Percentiles rank a stretch among this genome's conserved stretches.
phyloP scores from a whole-genome alignment of 208 protist species.

The Acanthamoeba sp. region DNA sequence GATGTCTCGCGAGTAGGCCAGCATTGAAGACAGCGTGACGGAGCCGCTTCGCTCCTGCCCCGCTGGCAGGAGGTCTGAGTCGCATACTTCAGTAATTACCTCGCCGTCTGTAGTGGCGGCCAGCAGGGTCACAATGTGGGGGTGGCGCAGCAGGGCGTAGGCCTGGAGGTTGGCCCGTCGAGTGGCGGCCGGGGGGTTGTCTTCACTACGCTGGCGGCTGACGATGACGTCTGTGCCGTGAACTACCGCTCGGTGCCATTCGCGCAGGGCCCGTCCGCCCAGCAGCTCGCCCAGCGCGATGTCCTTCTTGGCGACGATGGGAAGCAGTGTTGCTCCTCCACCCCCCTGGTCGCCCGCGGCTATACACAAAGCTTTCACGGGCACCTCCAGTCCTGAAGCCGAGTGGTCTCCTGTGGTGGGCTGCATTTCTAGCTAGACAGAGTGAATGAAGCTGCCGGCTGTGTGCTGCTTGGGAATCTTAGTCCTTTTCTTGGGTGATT shows the following conservation, averaged over 20 bases:
- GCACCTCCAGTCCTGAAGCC: no score
- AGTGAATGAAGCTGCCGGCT: no score
- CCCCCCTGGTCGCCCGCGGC: no score
- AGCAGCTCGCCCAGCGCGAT: neutral
- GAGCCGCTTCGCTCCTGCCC: neutral
- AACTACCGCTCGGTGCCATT: constrained; percentile 3
- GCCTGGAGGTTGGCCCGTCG: neutral
- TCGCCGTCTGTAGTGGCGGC: constrained; percentile 31
- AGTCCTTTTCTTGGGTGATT: no score
- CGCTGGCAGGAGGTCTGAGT: constrained; percentile 14
- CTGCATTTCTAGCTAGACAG: neutral
- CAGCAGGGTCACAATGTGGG: constrained; percentile 54
- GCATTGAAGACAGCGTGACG: neutral
- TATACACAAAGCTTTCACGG: neutral
- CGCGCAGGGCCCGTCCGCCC: constrained; percentile 27
- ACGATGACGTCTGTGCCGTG: constrained; percentile 25
- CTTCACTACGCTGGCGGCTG: neutral
- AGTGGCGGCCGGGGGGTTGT: constrained; percentile 10
- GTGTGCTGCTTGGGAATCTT: no score
- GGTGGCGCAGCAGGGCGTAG: constrained; percentile 67
- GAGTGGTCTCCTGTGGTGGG: no score
- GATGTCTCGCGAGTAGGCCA: constrained; percentile 39
- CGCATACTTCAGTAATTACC: constrained; percentile 66
- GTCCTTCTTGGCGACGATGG: neutral
- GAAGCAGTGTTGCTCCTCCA: neutral